Evolutionary conservation across 2,329 filamentous ascomycete species (phyloP).

Genomic region (Cytospora piceae): DNA sequence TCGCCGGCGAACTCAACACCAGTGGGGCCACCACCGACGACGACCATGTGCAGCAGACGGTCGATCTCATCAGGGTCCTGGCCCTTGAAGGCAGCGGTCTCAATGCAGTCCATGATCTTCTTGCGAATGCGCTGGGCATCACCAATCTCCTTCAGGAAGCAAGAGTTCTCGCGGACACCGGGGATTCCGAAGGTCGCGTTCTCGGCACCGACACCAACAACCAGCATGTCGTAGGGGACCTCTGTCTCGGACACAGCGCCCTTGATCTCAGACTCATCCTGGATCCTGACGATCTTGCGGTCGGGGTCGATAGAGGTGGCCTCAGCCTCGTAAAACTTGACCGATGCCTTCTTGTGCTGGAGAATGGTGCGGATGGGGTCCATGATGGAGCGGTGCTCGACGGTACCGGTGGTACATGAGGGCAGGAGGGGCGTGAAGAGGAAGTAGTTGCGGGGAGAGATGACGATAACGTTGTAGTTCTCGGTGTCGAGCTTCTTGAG

Average conservation of each 20-base stretch:
- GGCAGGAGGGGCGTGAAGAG: conserved; percentile 97
- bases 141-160: conserved; percentile 97
- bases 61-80: conserved; percentile 86
- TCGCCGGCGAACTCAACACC: conserved; percentile 99
- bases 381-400: conserved; percentile 99
- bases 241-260: conserved; percentile 81
- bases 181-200: conserved; percentile 98
- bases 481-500: conserved; percentile 98
- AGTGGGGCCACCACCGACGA: conserved; percentile 89
- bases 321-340: conserved; percentile 98
- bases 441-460: conserved; percentile 99
- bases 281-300: conserved; percentile 84
- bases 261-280: conserved; percentile 91
- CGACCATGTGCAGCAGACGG: conserved; percentile 97
- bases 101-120: conserved; percentile 99
- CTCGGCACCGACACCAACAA: conserved; percentile 95
- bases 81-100: conserved; percentile 98
- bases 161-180: conserved; percentile 91
- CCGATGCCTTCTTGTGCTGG: conserved; percentile 88
- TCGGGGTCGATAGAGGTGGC: conserved; percentile 94
- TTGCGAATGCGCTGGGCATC: conserved; percentile 97
- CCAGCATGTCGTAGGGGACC: conserved; percentile 97
- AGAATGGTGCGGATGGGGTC: conserved; percentile 96
- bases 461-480: conserved; percentile 98
- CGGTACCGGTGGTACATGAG: conserved; percentile 94